Conservation (phyloP, 169 alveolate genomes). For the Plasmodium chabaudi region DNA sequence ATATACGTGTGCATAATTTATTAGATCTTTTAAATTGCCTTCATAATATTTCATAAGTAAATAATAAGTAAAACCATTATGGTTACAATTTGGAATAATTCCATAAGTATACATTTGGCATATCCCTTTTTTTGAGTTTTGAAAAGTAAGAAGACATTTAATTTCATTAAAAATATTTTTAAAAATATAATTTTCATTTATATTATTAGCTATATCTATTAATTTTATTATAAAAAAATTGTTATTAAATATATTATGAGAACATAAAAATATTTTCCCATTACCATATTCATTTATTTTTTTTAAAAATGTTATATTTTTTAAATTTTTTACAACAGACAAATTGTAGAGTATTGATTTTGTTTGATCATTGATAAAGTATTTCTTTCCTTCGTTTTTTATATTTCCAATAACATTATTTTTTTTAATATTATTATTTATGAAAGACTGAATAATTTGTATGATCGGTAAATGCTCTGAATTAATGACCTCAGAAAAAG, state of each 20-base stretch:
- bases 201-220: constrained; percentile 29
- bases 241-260: neutral
- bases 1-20: constrained; percentile 12
- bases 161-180: constrained; percentile 63
- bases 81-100: constrained; percentile 21
- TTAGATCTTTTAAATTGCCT: constrained; percentile 23
- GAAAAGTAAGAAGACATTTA: constrained; percentile 35
- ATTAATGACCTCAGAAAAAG: constrained; percentile 5
- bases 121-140: constrained; percentile 16
- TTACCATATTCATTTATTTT: constrained; percentile 41
- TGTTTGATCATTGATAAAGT: neutral
- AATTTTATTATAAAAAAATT: constrained; percentile 37
- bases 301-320: constrained; percentile 3
- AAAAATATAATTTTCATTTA: constrained; percentile 58
- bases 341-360: constrained; percentile 33
- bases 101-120: constrained; percentile 53
- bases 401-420: neutral
- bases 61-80: constrained; percentile 38
- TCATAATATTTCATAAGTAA: constrained; percentile 37
- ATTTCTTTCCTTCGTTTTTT: neutral
- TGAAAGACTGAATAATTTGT: constrained; percentile 19
- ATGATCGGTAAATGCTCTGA: constrained; percentile 40
- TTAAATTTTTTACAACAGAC: constrained; percentile 16
- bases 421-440: neutral
- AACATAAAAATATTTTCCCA: constrained; percentile 42